These are phyloP conservation scores for Coffea humblotiana DNA, from an alignment of 305 asterid genomes.

Conservation along the genomic window DNA sequence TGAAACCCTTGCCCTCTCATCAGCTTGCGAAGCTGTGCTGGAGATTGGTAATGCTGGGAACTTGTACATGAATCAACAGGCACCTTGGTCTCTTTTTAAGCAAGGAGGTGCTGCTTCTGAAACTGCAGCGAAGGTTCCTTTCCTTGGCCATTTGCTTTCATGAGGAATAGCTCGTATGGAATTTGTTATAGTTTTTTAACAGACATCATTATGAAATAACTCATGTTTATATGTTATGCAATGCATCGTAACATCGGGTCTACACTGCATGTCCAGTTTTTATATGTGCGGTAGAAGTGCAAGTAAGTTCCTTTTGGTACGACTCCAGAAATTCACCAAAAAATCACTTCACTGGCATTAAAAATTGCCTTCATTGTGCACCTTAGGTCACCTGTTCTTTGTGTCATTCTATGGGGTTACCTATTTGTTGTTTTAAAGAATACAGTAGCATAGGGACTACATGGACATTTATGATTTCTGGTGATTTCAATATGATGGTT, in stretches of 20 bases:
- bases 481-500: background rate
- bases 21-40: constrained; percentile 87
- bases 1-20: constrained; percentile 72
- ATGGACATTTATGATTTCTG: background rate
- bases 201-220: background rate
- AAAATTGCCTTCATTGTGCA: background rate
- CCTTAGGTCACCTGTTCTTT: background rate
- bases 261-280: background rate
- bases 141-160: background rate
- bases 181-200: background rate
- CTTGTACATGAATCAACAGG: constrained; percentile 66
- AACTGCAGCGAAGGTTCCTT: constrained; percentile 80
- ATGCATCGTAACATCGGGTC: no score
- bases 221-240: no score
- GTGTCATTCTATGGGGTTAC: background rate
- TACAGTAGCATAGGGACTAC: background rate
- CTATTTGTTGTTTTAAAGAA: background rate
- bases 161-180: background rate
- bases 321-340: background rate
- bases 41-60: constrained; percentile 91
- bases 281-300: no score
- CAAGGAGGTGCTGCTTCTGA: constrained; percentile 77
- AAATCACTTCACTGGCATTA: background rate
- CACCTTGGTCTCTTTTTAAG: constrained; percentile 94
- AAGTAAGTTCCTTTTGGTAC: no score